Evolutionary conservation across 208 protist species (phyloP), one percentile per base, ranked within the genome.

Genomic region (Acanthamoeba royreba): DNA sequence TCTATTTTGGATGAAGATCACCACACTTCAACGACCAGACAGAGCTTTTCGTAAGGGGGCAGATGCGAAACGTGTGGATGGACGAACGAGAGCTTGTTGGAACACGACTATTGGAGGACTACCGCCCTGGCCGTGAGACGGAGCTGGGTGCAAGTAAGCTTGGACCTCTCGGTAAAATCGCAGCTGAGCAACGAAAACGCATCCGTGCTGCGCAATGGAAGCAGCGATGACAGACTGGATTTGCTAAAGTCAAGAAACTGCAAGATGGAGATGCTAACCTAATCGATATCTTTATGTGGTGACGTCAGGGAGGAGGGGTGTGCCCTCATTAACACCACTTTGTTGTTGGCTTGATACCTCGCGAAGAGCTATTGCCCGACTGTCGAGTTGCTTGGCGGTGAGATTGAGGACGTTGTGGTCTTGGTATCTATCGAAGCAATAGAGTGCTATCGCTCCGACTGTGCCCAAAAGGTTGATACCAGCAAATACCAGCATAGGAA

Each of bases 401-500:
- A 66, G 31, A 28, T 63, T 89, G 45, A 89, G 81, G 1, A 89
- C 33, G 42, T 87, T 58, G 42, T 87, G 15, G 3, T 58, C 40
- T 5, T 43, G 33, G 13, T 17, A n/a, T 8, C 49, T 11, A 38
- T 89, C 31, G 47, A 89, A 61, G 45, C 33, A 63, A 19, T 31
- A 5, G 40, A 89, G 81, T 11, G 81, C 81, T 28, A 61, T 31
- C 17, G 81, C 46, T 15, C 40, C 52, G 11, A 28, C 13, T 13
- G 45, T n/a, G 45, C 81, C 81, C 45, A 89, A 9, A 42, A 89
- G 49, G 81, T 89, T 89, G 45, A 89, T 89, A 15, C 49, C 31
- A 17, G 81, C 81, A 28, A 89, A 89, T 35, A 89, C 13, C 31
- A 89, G 45, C 81, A 89, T 89, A 9, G 81, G 81, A 42, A 89